Base-by-base conservation (phyloP, 2,329 filamentous ascomycete genomes). In the Lomentospora prolificans region DNA sequence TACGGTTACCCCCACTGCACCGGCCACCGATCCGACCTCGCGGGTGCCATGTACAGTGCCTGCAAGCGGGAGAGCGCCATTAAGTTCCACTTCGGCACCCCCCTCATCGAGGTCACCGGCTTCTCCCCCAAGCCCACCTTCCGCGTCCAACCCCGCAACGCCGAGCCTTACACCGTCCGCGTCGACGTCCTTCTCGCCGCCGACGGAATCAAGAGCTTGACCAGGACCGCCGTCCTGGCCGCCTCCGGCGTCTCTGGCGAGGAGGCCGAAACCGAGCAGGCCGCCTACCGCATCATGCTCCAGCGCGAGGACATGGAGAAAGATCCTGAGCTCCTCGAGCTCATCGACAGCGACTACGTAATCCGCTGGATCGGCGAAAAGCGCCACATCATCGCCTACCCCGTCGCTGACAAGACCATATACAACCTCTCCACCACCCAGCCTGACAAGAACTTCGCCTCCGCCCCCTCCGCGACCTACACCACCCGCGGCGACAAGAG, bases 1-100 rank as follows among this genome's bases (percentile, higher is more conserved):
- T 92, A 90, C 65, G 80, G 80, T 33, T 90, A 86, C 65, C 83
- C 86, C 0, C 88, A 92, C 70, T 90, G 88, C 79, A 86, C 89
- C 3, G 88, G 87, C 6, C 89, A 94, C 66, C 82, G 89, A 19
- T 77, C 85, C 0, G 87, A 84, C 7, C 77, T 92, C 3, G 86
- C 88, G 4, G 79, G 79, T 33, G 79, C 80, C 4, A 71, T 92
- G 30, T 90, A 84, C 68, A 75, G 86, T 51, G 87, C 80, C n/a
- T 91, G 87, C 69, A 73, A 81, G 63, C 72, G 74, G 50, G 76
- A 87, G 63, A 67, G 77, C 17, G 73, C 73, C 33, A 84, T 92
- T 65, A 82, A 68, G 5, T 90, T 92, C 70, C 78, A 85, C 69
- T 86, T 91, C 64, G 75, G 78, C 28, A 80, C 76, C 8, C 70